Conservation (phyloP, 2,329 filamentous ascomycete species). For the Fusarium sp. region DNA sequence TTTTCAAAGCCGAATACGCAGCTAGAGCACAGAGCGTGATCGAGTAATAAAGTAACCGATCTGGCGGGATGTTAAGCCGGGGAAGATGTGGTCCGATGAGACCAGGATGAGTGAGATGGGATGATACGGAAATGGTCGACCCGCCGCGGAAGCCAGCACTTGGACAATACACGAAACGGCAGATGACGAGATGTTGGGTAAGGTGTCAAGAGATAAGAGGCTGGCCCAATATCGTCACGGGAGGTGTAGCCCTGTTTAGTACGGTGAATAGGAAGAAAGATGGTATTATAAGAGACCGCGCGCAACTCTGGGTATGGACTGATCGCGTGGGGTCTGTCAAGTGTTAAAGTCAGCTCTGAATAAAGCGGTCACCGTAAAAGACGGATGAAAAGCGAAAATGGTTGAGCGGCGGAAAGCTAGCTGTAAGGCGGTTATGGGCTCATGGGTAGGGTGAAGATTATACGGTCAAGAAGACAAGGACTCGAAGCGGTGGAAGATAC, state of each 20-base stretch:
- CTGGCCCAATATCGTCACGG: background rate
- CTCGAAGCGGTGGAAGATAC: slow-evolving; percentile 32
- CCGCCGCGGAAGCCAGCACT: slow-evolving; percentile 33
- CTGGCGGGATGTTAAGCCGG: slow-evolving; percentile 35
- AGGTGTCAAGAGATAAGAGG: slow-evolving; percentile 4
- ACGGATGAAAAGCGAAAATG: slow-evolving; percentile 10
- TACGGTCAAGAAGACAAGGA: slow-evolving; percentile 29
- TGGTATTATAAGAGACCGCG: background rate
- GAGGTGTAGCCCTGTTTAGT: background rate
- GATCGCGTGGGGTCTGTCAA: slow-evolving; percentile 28
- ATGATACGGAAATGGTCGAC: slow-evolving; percentile 28
- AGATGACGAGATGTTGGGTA: slow-evolving; percentile 11
- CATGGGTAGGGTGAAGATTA: slow-evolving; percentile 38
- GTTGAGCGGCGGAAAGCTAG: slow-evolving; percentile 14
- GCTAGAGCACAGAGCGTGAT: slow-evolving; percentile 15
- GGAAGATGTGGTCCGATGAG: slow-evolving; percentile 39
- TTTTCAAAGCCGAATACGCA: slow-evolving; percentile 34
- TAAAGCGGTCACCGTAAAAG: slow-evolving; percentile 33
- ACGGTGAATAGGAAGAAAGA: background rate
- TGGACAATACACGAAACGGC: slow-evolving; percentile 25
- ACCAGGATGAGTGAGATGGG: slow-evolving; percentile 40
- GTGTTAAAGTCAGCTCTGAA: slow-evolving; percentile 31
- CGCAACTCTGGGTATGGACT: slow-evolving; percentile 4
- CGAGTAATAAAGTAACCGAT: slow-evolving; percentile 36
- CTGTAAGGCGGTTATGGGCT: slow-evolving; percentile 8